phyloP scores from a whole-genome alignment of 2,329 filamentous ascomycete species.

The Claviceps fusiformis region DNA sequence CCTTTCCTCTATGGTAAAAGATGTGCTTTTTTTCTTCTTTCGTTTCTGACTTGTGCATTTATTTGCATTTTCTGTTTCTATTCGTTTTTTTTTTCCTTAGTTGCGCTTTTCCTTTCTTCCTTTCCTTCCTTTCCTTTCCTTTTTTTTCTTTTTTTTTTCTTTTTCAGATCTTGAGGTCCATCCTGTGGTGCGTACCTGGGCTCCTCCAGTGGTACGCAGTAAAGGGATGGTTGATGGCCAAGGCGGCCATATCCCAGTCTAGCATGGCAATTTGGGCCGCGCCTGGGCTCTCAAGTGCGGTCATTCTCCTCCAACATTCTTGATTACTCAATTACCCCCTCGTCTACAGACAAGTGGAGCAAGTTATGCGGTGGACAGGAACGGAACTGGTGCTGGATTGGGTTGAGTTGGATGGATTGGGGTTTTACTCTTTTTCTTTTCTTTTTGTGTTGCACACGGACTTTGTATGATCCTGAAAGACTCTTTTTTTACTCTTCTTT shows the following conservation, averaged over 20 bases:
- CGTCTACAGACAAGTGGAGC: not conserved
- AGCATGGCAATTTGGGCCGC: not conserved
- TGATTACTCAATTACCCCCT: not conserved
- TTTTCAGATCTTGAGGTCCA: not conserved
- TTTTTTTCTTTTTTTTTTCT: not conserved
- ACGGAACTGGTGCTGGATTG: not conserved
- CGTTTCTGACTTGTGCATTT: slow-evolving; percentile 4
- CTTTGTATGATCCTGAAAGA: slow-evolving; percentile 8
- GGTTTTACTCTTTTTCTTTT: not conserved
- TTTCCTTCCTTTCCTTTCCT: too few species aligned
- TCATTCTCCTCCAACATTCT: not conserved
- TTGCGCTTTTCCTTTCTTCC: too few species aligned
- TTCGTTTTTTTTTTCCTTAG: slow-evolving; percentile 3
- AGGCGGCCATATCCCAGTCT: not conserved
- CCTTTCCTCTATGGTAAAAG: slow-evolving; percentile 11
- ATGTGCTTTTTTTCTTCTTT: slow-evolving; percentile 7
- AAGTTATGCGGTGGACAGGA: too few species aligned
- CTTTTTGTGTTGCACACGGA: not conserved
- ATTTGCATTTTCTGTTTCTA: slow-evolving; percentile 8
- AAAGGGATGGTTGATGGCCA: not conserved
- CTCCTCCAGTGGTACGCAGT: not conserved
- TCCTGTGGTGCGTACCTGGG: not conserved
- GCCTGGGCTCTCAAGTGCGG: not conserved
- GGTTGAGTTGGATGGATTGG: slow-evolving; percentile 1
- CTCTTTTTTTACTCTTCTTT: not conserved